Evolutionary conservation across 345 rosid genomes (phyloP).

Genomic region (Gossypium sturtianum): DNA sequence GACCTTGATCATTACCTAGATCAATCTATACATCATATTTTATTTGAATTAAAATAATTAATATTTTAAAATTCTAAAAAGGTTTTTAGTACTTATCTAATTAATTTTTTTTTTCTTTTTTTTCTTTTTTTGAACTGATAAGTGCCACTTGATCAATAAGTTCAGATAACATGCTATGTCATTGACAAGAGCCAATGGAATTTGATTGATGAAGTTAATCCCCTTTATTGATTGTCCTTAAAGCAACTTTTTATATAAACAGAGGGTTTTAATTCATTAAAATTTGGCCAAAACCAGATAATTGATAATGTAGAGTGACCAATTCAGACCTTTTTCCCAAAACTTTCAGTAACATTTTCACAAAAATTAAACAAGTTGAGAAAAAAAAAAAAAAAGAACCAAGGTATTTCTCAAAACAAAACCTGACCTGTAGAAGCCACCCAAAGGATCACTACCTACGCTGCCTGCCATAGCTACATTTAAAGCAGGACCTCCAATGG

Average conservation of each 20-base stretch:
- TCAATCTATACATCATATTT: neutral
- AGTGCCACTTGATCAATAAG: neutral
- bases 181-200: neutral
- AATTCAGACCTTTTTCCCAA: neutral
- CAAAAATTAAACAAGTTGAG: neutral
- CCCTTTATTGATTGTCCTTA: neutral
- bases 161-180: neutral
- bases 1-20: neutral
- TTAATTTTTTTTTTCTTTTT: neutral
- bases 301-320: neutral
- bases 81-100: neutral
- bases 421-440: constrained; percentile 79
- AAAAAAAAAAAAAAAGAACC: neutral
- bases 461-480: constrained; percentile 92
- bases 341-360: neutral
- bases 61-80: neutral
- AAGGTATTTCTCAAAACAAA: neutral
- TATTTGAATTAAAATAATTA: neutral
- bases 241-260: neutral
- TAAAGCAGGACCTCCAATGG: constrained; percentile 52
- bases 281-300: neutral
- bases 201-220: neutral
- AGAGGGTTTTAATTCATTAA: too few relatives aligned
- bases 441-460: constrained; percentile 84
- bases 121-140: neutral